A percentile compares a stretch with the other conserved stretches of the same genome.
Evolutionary conservation across 495 filamentous ascomycete genomes (phyloP).

Genomic region (Penicillium cinerascens): DNA sequence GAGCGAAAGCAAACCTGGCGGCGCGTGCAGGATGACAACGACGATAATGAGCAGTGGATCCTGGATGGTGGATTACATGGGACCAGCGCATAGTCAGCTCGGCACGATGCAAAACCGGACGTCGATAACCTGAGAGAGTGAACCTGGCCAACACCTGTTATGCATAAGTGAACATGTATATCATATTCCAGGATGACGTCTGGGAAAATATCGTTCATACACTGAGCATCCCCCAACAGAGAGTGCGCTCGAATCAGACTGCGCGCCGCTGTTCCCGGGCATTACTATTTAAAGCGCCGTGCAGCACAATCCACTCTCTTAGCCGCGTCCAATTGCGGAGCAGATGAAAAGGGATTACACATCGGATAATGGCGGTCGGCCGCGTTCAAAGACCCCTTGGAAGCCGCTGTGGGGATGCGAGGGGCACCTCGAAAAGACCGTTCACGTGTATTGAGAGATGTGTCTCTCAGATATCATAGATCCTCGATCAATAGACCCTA

Average conservation of each 20-base stretch:
- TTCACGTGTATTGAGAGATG: background rate
- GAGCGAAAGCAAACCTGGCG: constrained; percentile 65
- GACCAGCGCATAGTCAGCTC: constrained; percentile 11
- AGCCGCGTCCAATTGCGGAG: background rate
- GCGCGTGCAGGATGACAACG: constrained; percentile 84
- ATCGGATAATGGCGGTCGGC: constrained; percentile 12
- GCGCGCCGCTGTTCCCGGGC: background rate
- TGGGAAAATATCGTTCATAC: background rate
- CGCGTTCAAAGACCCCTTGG: background rate
- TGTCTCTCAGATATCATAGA: background rate
- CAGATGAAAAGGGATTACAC: background rate
- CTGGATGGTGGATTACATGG: constrained; percentile 79
- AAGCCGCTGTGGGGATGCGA: background rate
- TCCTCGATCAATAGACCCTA: background rate
- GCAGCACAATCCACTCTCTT: background rate
- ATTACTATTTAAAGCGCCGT: background rate
- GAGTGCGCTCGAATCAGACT: background rate
- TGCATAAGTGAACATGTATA: background rate
- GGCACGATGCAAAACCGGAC: background rate
- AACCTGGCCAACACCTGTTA: background rate
- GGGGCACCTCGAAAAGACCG: background rate
- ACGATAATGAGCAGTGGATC: constrained; percentile 90
- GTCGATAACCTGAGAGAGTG: background rate
- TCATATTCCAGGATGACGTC: background rate
- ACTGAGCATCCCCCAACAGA: background rate